Evolutionary conservation across 768 basidiomycete genomes (phyloP), one percentile per base, ranked within the genome.

Genomic region (Piloderma croceum): DNA sequence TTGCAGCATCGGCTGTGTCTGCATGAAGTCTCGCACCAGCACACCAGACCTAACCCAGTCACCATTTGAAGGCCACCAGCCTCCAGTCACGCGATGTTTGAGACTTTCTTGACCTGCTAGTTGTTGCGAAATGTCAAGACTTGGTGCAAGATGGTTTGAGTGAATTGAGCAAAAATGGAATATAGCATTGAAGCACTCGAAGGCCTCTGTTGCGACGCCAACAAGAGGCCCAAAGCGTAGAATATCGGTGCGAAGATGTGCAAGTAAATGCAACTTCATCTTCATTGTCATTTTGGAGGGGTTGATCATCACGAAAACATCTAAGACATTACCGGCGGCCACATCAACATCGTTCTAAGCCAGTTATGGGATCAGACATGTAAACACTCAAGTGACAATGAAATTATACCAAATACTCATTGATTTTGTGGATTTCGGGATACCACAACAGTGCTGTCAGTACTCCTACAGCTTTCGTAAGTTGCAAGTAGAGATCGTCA

Each of bases 391-490:
- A 37, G 36, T 23, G n/a, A n/a, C n/a, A n/a, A n/a, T n/a, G n/a
- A n/a, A n/a, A 1, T 15, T 39, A 3, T 39, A 39, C 40, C 31
- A 42, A 32, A 25, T 47, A 43, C 17, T 3, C 18, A 4, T 46
- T 32, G 17, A 43, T 13, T n/a, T 46, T n/a, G 7, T 29, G 11
- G 15, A 46, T 50, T 27, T 44, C 40, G 7, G 22, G 45, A 23
- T 33, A 34, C 61, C 61, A 66, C 1, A 64, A 25, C 7, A 57
- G 21, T 2, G 61, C 57, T 2, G 51, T 57, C 17, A 66, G 48
- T 37, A 56, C 57, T 2, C 63, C 60, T 6, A 46, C 45, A 4
- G 60, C 59, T 17, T 57, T 59, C 59, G 58, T 61, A 7, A 64
- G 50, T 3, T 54, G 35, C 35, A 62, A 56, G 3, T 54, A 6